These are phyloP conservation scores for Coemansia sp. DNA, from an alignment of 192 early-diverging fungal species.

Conservation along the genomic window DNA sequence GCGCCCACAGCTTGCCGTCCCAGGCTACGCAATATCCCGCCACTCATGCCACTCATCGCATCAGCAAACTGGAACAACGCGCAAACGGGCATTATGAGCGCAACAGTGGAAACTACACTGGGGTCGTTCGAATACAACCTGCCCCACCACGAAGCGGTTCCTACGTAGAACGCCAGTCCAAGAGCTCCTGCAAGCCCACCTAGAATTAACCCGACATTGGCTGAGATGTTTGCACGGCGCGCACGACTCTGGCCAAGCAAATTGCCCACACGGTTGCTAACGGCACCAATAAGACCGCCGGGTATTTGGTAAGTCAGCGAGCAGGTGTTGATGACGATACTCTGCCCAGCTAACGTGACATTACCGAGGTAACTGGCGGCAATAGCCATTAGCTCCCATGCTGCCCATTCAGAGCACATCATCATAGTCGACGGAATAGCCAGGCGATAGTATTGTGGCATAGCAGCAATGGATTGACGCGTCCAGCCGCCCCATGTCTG, in stretches of 20 bases:
- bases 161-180: slow-evolving; percentile 20
- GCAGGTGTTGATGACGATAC: slow-evolving; percentile 59
- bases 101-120: slow-evolving; percentile 69
- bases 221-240: slow-evolving; percentile 39
- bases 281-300: slow-evolving; percentile 59
- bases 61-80: slow-evolving; percentile 72
- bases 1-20: slow-evolving; percentile 60
- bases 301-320: slow-evolving; percentile 58
- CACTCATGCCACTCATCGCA: slow-evolving; percentile 62
- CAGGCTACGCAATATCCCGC: slow-evolving; percentile 59
- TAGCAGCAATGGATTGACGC: slow-evolving; percentile 26
- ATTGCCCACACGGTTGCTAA: slow-evolving; percentile 60
- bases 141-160: slow-evolving; percentile 49
- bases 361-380: slow-evolving; percentile 62
- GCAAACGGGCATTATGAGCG: slow-evolving; percentile 72
- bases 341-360: slow-evolving; percentile 59
- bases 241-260: slow-evolving; percentile 47
- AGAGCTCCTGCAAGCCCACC: slow-evolving; percentile 17
- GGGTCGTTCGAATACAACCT: slow-evolving; percentile 68
- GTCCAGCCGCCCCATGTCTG: slow-evolving; percentile 76
- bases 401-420: slow-evolving; percentile 71
- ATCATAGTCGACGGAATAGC: slow-evolving; percentile 75
- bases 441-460: slow-evolving; percentile 61
- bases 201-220: slow-evolving; percentile 27
- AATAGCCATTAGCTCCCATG: slow-evolving; percentile 51